Conservation (phyloP, 495 filamentous ascomycete species). For the Xylaria palmicola region DNA sequence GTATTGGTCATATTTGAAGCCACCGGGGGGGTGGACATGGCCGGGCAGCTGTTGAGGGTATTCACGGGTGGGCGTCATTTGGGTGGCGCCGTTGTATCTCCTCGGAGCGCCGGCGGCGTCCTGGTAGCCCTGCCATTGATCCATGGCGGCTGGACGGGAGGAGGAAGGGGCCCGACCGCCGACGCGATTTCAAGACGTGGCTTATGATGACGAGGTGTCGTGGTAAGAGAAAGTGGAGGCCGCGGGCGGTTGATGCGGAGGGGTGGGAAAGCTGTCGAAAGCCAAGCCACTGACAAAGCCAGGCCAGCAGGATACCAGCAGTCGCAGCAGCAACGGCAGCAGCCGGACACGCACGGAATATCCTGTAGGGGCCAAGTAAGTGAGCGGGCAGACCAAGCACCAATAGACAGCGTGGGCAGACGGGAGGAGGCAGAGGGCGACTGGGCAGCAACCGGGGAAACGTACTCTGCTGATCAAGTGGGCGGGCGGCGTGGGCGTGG, state of each 20-base stretch:
- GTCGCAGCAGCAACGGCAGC: not conserved
- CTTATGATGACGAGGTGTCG: constrained; percentile 9
- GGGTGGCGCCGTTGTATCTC: constrained; percentile 50
- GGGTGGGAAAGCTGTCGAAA: constrained; percentile 11
- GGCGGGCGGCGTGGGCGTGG: constrained; percentile 1
- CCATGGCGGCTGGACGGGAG: constrained; percentile 45
- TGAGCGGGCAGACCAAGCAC: not conserved
- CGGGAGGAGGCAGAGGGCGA: not conserved
- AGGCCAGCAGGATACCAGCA: not conserved
- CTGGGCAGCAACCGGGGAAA: not conserved
- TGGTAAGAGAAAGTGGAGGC: constrained; percentile 8
- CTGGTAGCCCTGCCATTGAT: constrained; percentile 56
- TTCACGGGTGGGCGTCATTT: constrained; percentile 45
- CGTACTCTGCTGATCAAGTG: constrained; percentile 2
- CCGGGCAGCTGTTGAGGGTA: constrained; percentile 43
- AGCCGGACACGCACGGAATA: not conserved
- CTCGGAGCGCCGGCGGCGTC: constrained; percentile 46
- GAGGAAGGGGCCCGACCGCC: constrained; percentile 1
- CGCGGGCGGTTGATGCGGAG: constrained; percentile 11
- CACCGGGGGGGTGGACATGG: constrained; percentile 60
- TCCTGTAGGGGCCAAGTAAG: constrained; percentile 1
- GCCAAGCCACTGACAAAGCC: constrained; percentile 10
- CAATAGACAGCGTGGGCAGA: not conserved
- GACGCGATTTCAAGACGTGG: constrained; percentile 4
- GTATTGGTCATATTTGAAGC: constrained; percentile 75